Evolutionary conservation across 2,329 filamentous ascomycete genomes (phyloP).

Genomic region (Diaporthe sp.): DNA sequence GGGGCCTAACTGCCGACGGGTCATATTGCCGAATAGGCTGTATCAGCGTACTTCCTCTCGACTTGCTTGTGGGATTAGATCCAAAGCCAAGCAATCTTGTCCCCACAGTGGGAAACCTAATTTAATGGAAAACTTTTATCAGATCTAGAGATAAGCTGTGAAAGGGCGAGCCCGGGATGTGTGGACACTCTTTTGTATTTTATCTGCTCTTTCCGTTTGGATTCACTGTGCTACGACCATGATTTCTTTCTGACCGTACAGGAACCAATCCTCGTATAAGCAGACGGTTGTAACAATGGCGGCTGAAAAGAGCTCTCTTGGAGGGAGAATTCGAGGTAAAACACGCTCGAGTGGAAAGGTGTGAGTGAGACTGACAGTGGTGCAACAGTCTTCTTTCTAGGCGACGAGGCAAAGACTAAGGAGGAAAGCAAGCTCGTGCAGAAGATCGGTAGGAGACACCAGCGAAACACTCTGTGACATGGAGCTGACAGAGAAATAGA

Average conservation of each 20-base stretch:
- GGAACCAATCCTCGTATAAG: not conserved
- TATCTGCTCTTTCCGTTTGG: not conserved
- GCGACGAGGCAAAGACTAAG: conserved; percentile 10
- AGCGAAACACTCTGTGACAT: not conserved
- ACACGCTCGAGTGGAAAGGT: not conserved
- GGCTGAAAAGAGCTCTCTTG: not conserved
- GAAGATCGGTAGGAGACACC: not conserved
- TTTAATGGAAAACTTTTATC: not conserved
- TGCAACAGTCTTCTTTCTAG: not conserved
- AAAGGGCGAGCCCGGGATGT: not conserved
- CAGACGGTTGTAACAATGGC: not conserved
- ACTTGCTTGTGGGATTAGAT: not conserved
- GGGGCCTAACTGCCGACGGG: not conserved
- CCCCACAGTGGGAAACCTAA: not conserved
- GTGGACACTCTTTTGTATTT: not conserved
- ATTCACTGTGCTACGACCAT: not conserved
- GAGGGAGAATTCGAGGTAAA: not conserved
- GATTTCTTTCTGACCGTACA: not conserved
- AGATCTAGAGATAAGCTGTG: not conserved
- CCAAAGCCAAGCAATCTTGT: not conserved
- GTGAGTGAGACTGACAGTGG: not conserved
- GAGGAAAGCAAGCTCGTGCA: conserved; percentile 2
- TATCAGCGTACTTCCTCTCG: not conserved
- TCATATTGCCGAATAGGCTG: not conserved
- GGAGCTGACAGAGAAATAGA: not conserved